Percentiles rank a stretch among this genome's conserved stretches.
Evolutionary conservation across 176 grass and related monocot species (phyloP).

Genomic region (sorghum (Sorghum bicolor)): DNA sequence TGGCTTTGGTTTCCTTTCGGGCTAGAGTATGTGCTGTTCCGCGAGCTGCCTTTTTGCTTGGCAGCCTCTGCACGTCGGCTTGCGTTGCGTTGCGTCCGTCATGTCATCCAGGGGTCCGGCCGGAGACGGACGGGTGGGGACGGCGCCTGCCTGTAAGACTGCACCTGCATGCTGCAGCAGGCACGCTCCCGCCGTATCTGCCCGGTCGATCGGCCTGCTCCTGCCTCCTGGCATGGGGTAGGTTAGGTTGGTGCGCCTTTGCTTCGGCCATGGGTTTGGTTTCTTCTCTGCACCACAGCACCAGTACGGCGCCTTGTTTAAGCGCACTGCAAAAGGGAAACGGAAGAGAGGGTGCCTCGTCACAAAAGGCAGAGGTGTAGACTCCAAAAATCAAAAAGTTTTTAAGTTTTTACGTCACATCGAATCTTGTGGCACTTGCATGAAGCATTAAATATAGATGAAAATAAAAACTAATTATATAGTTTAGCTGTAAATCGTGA

Average conservation of each 20-base stretch:
- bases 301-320: too few relatives aligned
- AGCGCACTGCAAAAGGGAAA: too few relatives aligned
- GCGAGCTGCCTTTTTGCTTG: neutral
- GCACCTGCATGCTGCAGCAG: neutral
- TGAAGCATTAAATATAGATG: too few relatives aligned
- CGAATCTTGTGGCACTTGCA: too few relatives aligned
- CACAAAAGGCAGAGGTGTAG: too few relatives aligned
- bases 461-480: too few relatives aligned
- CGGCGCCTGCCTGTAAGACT: neutral
- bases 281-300: neutral
- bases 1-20: too few relatives aligned
- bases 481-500: too few relatives aligned
- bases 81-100: neutral
- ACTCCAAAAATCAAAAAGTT: too few relatives aligned
- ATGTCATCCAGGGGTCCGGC: neutral
- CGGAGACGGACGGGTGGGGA: neutral
- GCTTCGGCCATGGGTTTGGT: conserved; percentile 36
- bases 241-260: conserved; percentile 12
- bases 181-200: neutral
- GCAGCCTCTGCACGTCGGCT: neutral
- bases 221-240: neutral
- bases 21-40: neutral
- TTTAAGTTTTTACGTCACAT: too few relatives aligned
- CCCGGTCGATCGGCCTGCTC: too few relatives aligned
- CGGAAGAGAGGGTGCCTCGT: too few relatives aligned